phyloP scores from a whole-genome alignment of 768 basidiomycete genomes.

The Hericium coralloides region DNA sequence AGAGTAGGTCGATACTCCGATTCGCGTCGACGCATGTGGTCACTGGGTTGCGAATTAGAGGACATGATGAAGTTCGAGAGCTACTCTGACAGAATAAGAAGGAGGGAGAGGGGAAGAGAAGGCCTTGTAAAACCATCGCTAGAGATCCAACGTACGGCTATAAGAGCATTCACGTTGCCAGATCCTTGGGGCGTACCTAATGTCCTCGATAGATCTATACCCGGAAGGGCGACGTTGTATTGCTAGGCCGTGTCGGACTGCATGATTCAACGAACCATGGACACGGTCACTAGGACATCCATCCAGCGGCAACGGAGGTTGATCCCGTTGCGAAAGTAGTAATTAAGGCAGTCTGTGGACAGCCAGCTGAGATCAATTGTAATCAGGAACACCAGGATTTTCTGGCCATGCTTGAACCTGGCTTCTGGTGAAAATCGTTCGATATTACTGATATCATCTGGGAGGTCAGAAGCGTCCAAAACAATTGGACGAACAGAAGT shows the following conservation, averaged over 20 bases:
- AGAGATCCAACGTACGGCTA: too few relatives aligned
- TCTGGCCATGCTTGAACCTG: too few relatives aligned
- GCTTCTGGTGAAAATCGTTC: too few relatives aligned
- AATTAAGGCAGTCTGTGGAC: neutral
- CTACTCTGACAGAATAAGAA: neutral
- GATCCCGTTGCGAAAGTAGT: slow-evolving; percentile 4
- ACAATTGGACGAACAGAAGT: too few relatives aligned
- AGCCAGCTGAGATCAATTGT: too few relatives aligned
- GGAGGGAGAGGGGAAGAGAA: neutral
- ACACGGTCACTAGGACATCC: slow-evolving; percentile 13
- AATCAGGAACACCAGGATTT: too few relatives aligned
- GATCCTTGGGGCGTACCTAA: too few relatives aligned
- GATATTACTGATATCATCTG: too few relatives aligned
- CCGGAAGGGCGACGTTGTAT: neutral
- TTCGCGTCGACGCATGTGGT: slow-evolving; percentile 6
- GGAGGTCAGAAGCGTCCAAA: too few relatives aligned
- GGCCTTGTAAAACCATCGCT: neutral
- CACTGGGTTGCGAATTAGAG: neutral
- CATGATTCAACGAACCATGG: slow-evolving; percentile 4
- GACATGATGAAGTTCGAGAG: neutral
- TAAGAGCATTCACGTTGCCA: too few relatives aligned
- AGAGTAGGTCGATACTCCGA: slow-evolving; percentile 15
- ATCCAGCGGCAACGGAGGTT: neutral
- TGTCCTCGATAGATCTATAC: neutral
- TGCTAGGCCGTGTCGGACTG: neutral